Base-by-base conservation (phyloP, 257 asterid genomes). In the Linaria vulgaris region DNA sequence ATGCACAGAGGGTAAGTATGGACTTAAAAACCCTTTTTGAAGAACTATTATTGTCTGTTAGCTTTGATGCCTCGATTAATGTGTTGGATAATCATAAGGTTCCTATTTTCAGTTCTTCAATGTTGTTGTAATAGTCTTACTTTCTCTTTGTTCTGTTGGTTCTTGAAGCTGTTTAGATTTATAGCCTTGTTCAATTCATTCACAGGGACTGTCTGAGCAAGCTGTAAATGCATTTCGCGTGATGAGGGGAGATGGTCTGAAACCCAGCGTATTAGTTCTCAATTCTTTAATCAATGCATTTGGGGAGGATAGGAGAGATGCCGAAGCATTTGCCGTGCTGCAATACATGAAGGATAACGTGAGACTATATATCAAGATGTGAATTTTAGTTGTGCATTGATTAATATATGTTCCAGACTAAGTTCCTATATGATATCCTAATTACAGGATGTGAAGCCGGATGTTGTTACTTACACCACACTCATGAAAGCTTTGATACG, bases 341-440 rank as follows among this genome's bases (percentile, higher is more conserved):
- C 85, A 85, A 78, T 88, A 83, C 79, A 92, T 92, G 97, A 89
- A 83, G 80, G 97, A 92, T 17, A 88, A 88, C 73, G 98, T 88
- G 79, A 83, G 95, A 22, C 48, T 15, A 3, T 52, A 54, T 8
- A n/a, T n/a, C n/a, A n/a, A n/a, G n/a, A n/a, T n/a, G n/a, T n/a
- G n/a, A n/a, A n/a, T n/a, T 44, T 55, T 59, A 13, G 30, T 41
- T 67, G 67, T 67, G 67, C 59, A 23, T 61, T 56, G 3, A 14
- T 23, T 46, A 24, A 19, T 34, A 14, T 49, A 53, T 48, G n/a
- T 13, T 67, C 64, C 11, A 17, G 49, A 3, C 67, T 73, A 53
- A 59, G 15, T 25, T 54, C 34, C 12, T 46, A 15, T 45, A 45
- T 66, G 44, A 34, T 78, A 56, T 46, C 61, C 60, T 64, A 50